phyloP scores from a whole-genome alignment of 1,284 basidiomycete genomes.

The Ganoderma meredithae region DNA sequence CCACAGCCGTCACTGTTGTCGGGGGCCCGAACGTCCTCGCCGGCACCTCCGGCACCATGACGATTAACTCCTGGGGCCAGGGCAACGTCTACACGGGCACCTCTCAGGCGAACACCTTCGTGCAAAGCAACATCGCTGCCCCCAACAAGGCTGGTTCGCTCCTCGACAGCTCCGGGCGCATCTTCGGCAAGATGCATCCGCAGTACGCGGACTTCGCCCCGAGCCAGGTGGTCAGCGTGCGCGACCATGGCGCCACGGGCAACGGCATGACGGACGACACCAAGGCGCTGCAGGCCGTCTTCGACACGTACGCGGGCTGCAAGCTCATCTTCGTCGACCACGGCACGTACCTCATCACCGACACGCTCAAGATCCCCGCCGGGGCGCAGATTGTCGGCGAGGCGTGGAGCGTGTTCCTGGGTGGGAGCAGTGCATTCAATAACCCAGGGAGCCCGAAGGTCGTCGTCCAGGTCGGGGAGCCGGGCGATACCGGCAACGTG shows the following conservation, averaged over 20 bases:
- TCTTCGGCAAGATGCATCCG: slow-evolving; percentile 60
- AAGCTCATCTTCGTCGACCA: slow-evolving; percentile 83
- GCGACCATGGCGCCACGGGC: slow-evolving; percentile 72
- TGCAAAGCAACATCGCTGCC: slow-evolving; percentile 55
- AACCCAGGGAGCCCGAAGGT: slow-evolving; percentile 54
- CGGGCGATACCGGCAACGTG: slow-evolving; percentile 55
- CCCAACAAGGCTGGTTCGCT: slow-evolving; percentile 60
- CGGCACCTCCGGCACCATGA: slow-evolving; percentile 54
- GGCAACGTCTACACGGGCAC: slow-evolving; percentile 70
- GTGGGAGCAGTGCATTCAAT: slow-evolving; percentile 67
- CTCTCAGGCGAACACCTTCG: slow-evolving; percentile 49
- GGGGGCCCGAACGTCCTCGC: slow-evolving; percentile 57
- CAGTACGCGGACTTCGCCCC: slow-evolving; percentile 65
- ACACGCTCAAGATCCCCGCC: slow-evolving; percentile 75
- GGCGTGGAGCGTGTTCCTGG: slow-evolving; percentile 79
- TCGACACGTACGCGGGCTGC: slow-evolving; percentile 73
- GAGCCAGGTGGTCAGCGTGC: slow-evolving; percentile 75
- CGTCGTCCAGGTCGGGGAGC: slow-evolving; percentile 64
- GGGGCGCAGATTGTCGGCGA: slow-evolving; percentile 79
- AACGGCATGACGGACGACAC: slow-evolving; percentile 84
- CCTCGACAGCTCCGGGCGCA: slow-evolving; percentile 61
- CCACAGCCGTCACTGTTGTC: slow-evolving; percentile 57
- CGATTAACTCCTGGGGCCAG: slow-evolving; percentile 74
- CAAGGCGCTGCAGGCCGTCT: slow-evolving; percentile 64
- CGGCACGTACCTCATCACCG: slow-evolving; percentile 72